Percentiles rank a stretch among this genome's conserved stretches.
Conservation (phyloP, 1,139 yeast genomes). For the Candida sp. region DNA sequence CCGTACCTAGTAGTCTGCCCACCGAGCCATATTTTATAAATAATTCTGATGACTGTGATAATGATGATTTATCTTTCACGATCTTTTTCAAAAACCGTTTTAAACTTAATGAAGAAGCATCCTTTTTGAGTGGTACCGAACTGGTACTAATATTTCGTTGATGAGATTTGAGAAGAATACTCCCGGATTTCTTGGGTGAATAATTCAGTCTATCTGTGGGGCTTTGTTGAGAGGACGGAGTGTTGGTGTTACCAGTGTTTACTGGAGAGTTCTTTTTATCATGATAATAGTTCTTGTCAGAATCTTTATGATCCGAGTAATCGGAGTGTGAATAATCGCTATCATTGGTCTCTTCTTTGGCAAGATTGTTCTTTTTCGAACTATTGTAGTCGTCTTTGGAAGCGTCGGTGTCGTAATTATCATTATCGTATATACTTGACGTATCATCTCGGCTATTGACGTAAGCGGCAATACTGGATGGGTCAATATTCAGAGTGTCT, state of each 20-base stretch:
- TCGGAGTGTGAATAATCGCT: not conserved
- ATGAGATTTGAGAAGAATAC: not conserved
- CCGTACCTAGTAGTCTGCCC: slow-evolving; percentile 63
- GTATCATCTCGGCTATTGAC: not conserved
- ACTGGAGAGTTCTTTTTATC: not conserved
- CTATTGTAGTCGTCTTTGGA: not conserved
- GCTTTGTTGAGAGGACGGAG: not conserved
- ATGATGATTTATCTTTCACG: slow-evolving; percentile 1
- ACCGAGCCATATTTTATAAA: slow-evolving; percentile 53
- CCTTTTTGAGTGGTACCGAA: not conserved
- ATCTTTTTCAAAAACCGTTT: slow-evolving; percentile 2
- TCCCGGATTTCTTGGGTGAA: not conserved
- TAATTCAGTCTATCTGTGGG: not conserved
- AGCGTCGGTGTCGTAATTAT: not conserved
- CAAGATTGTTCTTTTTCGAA: not conserved
- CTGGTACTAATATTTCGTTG: slow-evolving; percentile 1
- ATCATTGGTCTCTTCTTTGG: not conserved
- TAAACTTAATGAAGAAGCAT: not conserved
- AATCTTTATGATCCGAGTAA: not conserved
- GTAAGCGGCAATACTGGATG: not conserved
- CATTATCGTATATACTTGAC: not conserved
- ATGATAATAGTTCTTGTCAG: not conserved
- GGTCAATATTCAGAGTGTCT: not conserved
- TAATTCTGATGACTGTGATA: slow-evolving; percentile 12
- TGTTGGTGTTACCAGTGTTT: not conserved